Percentiles rank a stretch among this genome's conserved stretches.
Evolutionary conservation across 2,329 filamentous ascomycete genomes (phyloP).

Genomic region (Xylaria digitata): DNA sequence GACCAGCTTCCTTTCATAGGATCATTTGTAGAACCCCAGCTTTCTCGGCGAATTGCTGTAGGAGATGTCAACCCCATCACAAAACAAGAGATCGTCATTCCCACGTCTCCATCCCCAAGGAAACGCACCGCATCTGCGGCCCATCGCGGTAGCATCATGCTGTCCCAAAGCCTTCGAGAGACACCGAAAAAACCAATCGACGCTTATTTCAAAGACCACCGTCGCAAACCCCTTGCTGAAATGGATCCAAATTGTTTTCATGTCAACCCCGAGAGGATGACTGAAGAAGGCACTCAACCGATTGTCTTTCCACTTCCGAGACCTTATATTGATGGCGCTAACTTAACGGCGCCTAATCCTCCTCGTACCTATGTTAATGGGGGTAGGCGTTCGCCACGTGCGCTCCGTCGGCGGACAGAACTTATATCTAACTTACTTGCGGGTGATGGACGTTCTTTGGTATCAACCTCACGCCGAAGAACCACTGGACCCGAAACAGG

Average conservation of each 20-base stretch:
- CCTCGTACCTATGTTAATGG: conserved; percentile 48
- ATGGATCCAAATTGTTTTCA: conserved; percentile 72
- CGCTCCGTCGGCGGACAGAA: conserved; percentile 64
- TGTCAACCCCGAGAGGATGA: conserved; percentile 62
- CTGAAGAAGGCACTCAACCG: conserved; percentile 62
- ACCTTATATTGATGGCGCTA: conserved; percentile 62
- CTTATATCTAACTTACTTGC: conserved; percentile 60
- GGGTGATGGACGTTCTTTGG: conserved; percentile 43
- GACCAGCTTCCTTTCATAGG: conserved; percentile 87
- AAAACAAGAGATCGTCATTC: conserved; percentile 71
- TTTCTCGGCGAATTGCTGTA: conserved; percentile 78
- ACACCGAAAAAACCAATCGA: conserved; percentile 62
- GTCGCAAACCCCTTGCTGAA: conserved; percentile 68
- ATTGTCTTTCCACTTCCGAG: conserved; percentile 69
- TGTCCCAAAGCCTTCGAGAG: conserved; percentile 44
- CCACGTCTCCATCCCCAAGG: conserved; percentile 55
- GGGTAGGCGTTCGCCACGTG: conserved; percentile 52
- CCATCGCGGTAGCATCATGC: conserved; percentile 33
- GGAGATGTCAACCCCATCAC: conserved; percentile 93
- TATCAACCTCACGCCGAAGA: conserved; percentile 45
- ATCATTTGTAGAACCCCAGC: conserved; percentile 71
- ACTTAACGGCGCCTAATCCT: conserved; percentile 35
- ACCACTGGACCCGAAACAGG: conserved; percentile 36
- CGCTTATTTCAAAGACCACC: conserved; percentile 63
- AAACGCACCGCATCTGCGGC: conserved; percentile 52